Evolutionary conservation across 164 flowering plant species (phyloP), one percentile per base, ranked within the genome.

Genomic region (Piper longum): DNA sequence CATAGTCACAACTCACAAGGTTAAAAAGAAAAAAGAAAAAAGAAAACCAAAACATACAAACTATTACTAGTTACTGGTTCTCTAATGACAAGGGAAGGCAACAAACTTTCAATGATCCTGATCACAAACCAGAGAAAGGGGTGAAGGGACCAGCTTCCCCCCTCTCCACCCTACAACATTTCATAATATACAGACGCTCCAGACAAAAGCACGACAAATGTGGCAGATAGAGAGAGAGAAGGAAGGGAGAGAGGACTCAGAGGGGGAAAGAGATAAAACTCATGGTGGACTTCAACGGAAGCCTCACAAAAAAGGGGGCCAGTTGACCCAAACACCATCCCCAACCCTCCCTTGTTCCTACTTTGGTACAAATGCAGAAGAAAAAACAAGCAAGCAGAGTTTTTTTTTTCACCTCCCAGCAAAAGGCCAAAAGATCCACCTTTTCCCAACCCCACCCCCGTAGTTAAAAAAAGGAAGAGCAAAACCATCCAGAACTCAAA

Each of bases 81-180:
- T 39, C 40, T 16, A 41, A 43, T 16, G 44, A 45, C 13, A 51
- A 57, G 44, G 44, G 61, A 19, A 56, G 60, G 41, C 63, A 43
- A 83, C 68, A 79, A 80, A 85, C 81, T 85, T 68, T 63, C 57
- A 83, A 67, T 79, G 79, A 85, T 83, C 87, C 66, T 63, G 54
- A 80, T 73, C 70, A 77, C 84, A 79, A 82, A 60, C 81, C 48
- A 4, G 41, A 57, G 60, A 17, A 13, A 54, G 19, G 57, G 39
- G 36, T 26, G 52, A 19, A 56, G 60, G 41, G 61, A 40, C 67
- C 64, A 75, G 79, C 83, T 81, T 80, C 83, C 68, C 79, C 80
- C 85, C 83, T 86, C 67, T 61, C 55, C 81, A 74, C 69, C 80
- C 84, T 82, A 55, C 60, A 39, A 2, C 58, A 43, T 63, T 78